Evolutionary conservation across 2,329 filamentous ascomycete genomes (phyloP).

Genomic region (Ustulina deusta): DNA sequence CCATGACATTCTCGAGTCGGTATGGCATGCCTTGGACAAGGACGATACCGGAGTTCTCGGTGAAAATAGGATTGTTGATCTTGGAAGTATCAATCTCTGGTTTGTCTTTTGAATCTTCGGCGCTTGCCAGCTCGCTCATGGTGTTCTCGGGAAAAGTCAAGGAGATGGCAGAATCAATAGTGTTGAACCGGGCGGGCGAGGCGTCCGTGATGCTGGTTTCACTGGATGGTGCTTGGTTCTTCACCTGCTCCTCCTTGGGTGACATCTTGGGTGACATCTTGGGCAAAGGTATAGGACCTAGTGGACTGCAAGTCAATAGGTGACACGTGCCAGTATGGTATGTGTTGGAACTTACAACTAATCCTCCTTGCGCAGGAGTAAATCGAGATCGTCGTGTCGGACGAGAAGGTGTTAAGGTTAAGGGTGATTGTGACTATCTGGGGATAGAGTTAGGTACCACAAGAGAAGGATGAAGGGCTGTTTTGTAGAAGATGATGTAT

Average conservation of each 20-base stretch:
- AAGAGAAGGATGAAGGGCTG: neutral
- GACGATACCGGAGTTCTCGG: neutral
- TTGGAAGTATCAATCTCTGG: neutral
- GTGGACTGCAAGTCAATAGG: neutral
- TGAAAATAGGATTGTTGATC: neutral
- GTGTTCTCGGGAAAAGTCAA: constrained; percentile 13
- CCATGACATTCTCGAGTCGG: constrained; percentile 38
- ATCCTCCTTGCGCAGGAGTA: neutral
- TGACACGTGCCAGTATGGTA: neutral
- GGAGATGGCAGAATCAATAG: constrained; percentile 25
- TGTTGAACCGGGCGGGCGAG: neutral
- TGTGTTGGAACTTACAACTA: constrained; percentile 11
- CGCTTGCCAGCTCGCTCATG: neutral
- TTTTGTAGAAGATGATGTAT: neutral
- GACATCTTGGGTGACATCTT: neutral
- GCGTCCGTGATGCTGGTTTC: neutral
- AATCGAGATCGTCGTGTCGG: neutral
- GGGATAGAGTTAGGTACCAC: neutral
- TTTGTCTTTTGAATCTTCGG: neutral
- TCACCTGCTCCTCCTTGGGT: neutral
- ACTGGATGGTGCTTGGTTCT: neutral
- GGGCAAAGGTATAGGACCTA: neutral
- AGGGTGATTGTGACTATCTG: neutral
- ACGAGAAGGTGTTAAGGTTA: neutral
- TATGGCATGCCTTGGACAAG: constrained; percentile 32